These are phyloP conservation scores for Chaetomium strumarium DNA, from an alignment of 2,329 filamentous ascomycete genomes.

Conservation along the genomic window DNA sequence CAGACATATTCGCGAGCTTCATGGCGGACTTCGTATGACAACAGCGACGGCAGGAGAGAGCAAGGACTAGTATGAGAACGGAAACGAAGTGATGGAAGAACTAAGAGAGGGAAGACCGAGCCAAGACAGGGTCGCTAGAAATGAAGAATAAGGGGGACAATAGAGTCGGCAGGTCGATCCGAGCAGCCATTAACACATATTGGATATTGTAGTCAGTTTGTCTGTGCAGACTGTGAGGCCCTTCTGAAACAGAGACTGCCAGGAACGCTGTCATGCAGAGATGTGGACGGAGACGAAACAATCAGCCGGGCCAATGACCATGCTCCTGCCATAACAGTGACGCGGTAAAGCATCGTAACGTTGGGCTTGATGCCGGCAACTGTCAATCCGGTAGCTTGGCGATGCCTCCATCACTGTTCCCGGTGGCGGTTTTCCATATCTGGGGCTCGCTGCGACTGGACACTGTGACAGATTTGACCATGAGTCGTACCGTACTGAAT, in stretches of 20 bases:
- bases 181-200: background rate
- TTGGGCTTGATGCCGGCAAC: constrained; percentile 18
- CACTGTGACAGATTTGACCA: background rate
- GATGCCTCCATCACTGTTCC: constrained; percentile 14
- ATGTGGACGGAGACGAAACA: background rate
- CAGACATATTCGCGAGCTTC: constrained; percentile 28
- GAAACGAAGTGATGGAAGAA: constrained; percentile 4
- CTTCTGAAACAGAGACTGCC: constrained; percentile 17
- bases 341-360: constrained; percentile 2
- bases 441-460: background rate
- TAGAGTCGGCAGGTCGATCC: constrained; percentile 8
- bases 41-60: background rate
- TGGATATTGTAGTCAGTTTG: background rate
- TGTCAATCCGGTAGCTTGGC: constrained; percentile 10
- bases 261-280: constrained; percentile 8
- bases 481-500: background rate
- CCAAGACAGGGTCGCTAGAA: constrained; percentile 4
- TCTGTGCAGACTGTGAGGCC: background rate
- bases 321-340: background rate
- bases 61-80: background rate
- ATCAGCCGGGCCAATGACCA: constrained; percentile 11
- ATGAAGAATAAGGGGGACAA: background rate
- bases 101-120: constrained; percentile 3
- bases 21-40: background rate
- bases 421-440: constrained; percentile 5